phyloP scores from a whole-genome alignment of 2,329 filamentous ascomycete genomes.

The Beauveria brongniartii region DNA sequence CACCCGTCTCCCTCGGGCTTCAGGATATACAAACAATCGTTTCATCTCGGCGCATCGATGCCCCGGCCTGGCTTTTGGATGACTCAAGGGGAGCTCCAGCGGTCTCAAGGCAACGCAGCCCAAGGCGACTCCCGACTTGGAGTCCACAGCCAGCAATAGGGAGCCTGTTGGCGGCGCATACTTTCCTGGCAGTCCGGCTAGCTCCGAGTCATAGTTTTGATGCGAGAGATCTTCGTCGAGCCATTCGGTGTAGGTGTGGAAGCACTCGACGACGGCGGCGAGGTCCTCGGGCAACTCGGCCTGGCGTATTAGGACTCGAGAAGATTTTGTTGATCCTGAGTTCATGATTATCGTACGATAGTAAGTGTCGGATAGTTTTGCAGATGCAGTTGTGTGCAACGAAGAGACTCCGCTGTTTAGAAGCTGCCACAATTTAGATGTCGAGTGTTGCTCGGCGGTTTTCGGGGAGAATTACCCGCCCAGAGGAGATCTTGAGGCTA shows the following conservation, averaged over 20 bases:
- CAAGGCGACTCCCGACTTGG: constrained; percentile 13
- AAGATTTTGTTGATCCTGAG: neutral
- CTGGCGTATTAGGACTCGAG: constrained; percentile 16
- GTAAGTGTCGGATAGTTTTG: neutral
- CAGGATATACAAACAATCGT: constrained; percentile 21
- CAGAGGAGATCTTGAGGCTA: neutral
- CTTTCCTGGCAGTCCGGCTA: constrained; percentile 19
- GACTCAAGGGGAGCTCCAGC: constrained; percentile 13
- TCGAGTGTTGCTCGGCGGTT: too few relatives aligned
- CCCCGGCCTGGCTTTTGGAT: neutral
- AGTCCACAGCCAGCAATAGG: constrained; percentile 18
- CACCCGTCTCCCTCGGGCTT: constrained; percentile 18
- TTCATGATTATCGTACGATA: neutral
- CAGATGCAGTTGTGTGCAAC: neutral
- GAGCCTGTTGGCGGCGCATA: constrained; percentile 19
- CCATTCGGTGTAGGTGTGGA: constrained; percentile 20
- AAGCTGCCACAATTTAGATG: too few relatives aligned
- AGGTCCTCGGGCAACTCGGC: constrained; percentile 16
- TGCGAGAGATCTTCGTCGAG: constrained; percentile 20
- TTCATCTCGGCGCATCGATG: constrained; percentile 20
- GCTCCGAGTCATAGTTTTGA: constrained; percentile 19
- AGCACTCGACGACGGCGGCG: constrained; percentile 15
- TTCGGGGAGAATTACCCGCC: neutral
- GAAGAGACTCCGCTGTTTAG: neutral
- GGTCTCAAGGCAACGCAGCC: constrained; percentile 21